Evolutionary conservation across 495 filamentous ascomycete species (phyloP).

Genomic region (Penicillium subrubescens): DNA sequence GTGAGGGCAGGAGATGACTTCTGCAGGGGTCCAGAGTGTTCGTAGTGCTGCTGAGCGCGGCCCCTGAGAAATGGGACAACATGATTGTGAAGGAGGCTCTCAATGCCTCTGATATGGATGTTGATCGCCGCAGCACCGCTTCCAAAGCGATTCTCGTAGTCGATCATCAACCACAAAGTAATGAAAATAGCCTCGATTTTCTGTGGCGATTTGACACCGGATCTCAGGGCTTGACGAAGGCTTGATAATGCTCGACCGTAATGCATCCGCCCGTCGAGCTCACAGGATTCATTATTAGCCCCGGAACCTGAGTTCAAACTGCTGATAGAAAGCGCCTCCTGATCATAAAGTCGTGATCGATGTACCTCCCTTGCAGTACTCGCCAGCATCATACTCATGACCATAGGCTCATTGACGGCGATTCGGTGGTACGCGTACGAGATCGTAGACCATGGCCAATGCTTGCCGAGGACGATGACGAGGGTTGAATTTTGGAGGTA

Average conservation of each 20-base stretch:
- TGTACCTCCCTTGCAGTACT: constrained; percentile 35
- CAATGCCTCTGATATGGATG: constrained; percentile 36
- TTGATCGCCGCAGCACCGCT: constrained; percentile 34
- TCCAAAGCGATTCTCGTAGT: constrained; percentile 41
- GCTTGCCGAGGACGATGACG: constrained; percentile 36
- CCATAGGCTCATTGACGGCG: constrained; percentile 35
- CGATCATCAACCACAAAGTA: constrained; percentile 40
- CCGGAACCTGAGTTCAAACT: not conserved
- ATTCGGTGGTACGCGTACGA: constrained; percentile 38
- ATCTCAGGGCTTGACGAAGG: constrained; percentile 33
- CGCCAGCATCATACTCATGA: constrained; percentile 41
- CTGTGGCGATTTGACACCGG: constrained; percentile 30
- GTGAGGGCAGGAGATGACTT: not conserved
- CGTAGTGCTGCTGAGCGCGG: not conserved
- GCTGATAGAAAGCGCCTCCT: constrained; percentile 10
- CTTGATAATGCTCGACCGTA: constrained; percentile 36
- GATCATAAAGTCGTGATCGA: constrained; percentile 26
- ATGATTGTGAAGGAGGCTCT: constrained; percentile 33
- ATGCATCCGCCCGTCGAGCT: constrained; percentile 28
- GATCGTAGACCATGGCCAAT: constrained; percentile 40
- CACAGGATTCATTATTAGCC: constrained; percentile 17
- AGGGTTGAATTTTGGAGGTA: constrained; percentile 36
- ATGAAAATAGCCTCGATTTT: constrained; percentile 38
- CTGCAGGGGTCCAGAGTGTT: not conserved
- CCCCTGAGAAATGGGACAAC: constrained; percentile 33